Base-by-base conservation (phyloP, 2,329 filamentous ascomycete species). In the Rhynchosporium secalis region DNA sequence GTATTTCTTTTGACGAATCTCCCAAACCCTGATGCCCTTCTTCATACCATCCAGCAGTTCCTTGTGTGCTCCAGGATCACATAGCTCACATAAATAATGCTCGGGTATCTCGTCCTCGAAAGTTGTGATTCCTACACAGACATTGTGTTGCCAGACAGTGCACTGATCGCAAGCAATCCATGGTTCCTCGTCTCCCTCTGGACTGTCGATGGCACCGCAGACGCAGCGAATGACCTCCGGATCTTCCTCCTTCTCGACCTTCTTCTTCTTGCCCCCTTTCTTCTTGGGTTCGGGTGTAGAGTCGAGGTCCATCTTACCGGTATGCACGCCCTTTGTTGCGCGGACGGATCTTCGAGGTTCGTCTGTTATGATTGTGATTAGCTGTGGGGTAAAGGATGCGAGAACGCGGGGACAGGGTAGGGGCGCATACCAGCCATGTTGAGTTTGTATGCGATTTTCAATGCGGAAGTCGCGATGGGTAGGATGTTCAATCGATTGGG, bases 161-260 rank as follows among this genome's bases (percentile, higher is more conserved):
- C 95, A 99, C 52, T 85, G 86, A 76, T 99, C 95, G 79, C 95
- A 99, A 65, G 90, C 92, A 72, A 99, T 96, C 92, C 96, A 98
- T 58, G 92, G 88, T 70, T 95, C 89, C 68, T 90, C 91, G 13
- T 91, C 88, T 69, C 96, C 91, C 69, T 94, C 91, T 64, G 93
- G 90, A 68, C 92, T 89, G 70, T 91, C 89, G 49, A 90, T 90
- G 63, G 91, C 89, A 69, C 95, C 94, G 73, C 94, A 99, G 56
- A 97, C 90, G 76, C 94, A 99, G 69, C 94, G 89, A 67, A 98
- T 96, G 68, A 95, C 84, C 64, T 86, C 79, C 40, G 75, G 78
- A 61, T 81, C 81, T 28, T 76, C 76, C 28, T 75, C 72, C n/a
- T 68, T 66, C 15, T 64, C 65, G 81, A 66, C 65, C 77, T 85